Percentiles rank a stretch among this genome's conserved stretches.
Evolutionary conservation across 179 eudicot genomes (phyloP).

Genomic region (Sideroxylon spinosum): DNA sequence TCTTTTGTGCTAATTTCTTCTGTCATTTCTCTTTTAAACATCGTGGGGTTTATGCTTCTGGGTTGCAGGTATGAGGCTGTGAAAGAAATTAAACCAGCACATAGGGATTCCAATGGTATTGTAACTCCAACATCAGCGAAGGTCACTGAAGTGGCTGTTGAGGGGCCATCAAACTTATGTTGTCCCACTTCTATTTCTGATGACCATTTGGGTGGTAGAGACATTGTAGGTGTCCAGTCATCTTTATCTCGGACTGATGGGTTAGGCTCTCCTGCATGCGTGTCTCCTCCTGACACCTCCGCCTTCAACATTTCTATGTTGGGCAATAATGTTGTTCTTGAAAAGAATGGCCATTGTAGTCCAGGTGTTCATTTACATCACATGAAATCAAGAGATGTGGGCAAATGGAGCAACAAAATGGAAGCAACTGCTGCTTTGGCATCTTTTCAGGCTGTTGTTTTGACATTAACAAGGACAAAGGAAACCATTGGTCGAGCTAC

Average conservation of each 20-base stretch:
- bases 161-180: slow-evolving; percentile 24
- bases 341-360: slow-evolving; percentile 31
- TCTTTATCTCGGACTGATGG: slow-evolving; percentile 34
- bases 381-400: slow-evolving; percentile 34
- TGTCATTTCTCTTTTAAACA: background rate
- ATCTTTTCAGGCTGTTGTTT: slow-evolving; percentile 59
- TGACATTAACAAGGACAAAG: slow-evolving; percentile 72
- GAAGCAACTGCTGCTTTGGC: slow-evolving; percentile 63
- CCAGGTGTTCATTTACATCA: slow-evolving; percentile 35
- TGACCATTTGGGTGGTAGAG: slow-evolving; percentile 38
- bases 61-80: slow-evolving; percentile 37
- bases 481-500: slow-evolving; percentile 90
- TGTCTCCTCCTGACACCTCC: slow-evolving; percentile 36
- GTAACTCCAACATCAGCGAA: slow-evolving; percentile 26
- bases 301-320: slow-evolving; percentile 27
- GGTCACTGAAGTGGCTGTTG: slow-evolving; percentile 25
- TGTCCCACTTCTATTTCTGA: slow-evolving; percentile 38
- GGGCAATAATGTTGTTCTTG: slow-evolving; percentile 28
- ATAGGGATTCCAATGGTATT: slow-evolving; percentile 23
- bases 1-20: background rate
- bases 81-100: slow-evolving; percentile 28
- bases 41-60: slow-evolving; percentile 4
- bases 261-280: slow-evolving; percentile 29
- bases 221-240: slow-evolving; percentile 29
- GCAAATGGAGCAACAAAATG: slow-evolving; percentile 49